Evolutionary conservation across 768 basidiomycete genomes (phyloP), one percentile per base, ranked within the genome.

Genomic region (Boletus subcaerulescens): DNA sequence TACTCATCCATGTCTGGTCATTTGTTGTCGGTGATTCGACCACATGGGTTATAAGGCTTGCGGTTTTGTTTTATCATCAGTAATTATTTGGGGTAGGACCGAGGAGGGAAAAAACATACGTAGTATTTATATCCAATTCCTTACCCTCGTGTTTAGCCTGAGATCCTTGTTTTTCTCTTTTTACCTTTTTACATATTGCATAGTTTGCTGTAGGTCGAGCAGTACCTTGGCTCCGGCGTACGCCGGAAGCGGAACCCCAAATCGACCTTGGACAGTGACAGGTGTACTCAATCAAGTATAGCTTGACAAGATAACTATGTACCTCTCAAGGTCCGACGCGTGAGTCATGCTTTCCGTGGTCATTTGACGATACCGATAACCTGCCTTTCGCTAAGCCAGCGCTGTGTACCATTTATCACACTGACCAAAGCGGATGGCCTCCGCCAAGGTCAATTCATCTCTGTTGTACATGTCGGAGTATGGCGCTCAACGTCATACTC

Each of bases 111-210:
- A 36, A 45, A 50, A 38, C 53, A 54, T 41, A 58, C 47, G 58
- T 60, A 53, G 55, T 58, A 48, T 63, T 65, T 53, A 57, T 64
- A 61, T 61, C 38, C 59, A 45, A 51, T 29, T 57, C 43, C 58
- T 66, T 57, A 54, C 64, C 59, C 56, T 57, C 54, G 57, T 68
- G 66, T 68, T 29, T 29, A 29, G 29, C 29, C 26, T 9, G 26
- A 29, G 9, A 29, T 29, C 8, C 29, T 29, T 29, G 29, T 29
- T 29, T 29, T 29, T 29, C 8, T 8, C 29, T 9, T 29, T 9
- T 29, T 29, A 29, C 8, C 8, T 29, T 29, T 8, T 29, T 29
- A 9, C 8, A 29, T 29, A 26, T 26, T 26, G 22, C 22, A 24
- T 4, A 24, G 4, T 24, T 4, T 24, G 22, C 22, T 22, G 22